A percentile compares a stretch with the other conserved stretches of the same genome.
Conservation (phyloP, 2,329 filamentous ascomycete species). For the Neoarthrinium moseri region DNA sequence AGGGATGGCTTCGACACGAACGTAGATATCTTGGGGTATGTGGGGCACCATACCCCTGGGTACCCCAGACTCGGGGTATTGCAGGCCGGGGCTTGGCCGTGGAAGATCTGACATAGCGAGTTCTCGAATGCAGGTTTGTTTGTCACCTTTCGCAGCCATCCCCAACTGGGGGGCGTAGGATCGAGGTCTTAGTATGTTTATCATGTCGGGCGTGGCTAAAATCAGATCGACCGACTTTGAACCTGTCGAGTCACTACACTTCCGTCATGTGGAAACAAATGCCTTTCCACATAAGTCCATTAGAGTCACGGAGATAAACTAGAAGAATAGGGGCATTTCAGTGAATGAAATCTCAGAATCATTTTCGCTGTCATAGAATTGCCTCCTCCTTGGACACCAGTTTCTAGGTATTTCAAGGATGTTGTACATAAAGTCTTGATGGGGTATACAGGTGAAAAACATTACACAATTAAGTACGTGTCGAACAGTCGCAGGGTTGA, state of each 20-base stretch:
- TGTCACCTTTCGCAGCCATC: no score
- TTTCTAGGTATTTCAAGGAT: background rate
- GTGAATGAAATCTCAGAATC: background rate
- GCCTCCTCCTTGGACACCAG: background rate
- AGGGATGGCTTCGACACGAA: background rate
- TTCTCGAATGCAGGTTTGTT: no score
- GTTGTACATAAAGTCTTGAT: constrained; percentile 4
- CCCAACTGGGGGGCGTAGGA: no score
- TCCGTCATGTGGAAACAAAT: no score
- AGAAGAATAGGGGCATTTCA: background rate
- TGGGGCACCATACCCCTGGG: constrained; percentile 7
- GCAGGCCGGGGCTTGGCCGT: constrained; percentile 5
- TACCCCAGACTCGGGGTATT: constrained; percentile 11
- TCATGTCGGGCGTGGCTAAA: no score
- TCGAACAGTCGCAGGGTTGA: background rate
- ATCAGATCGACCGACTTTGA: no score
- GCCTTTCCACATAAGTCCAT: no score
- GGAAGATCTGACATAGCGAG: no score
- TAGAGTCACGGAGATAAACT: no score
- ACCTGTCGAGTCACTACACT: no score
- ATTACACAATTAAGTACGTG: constrained; percentile 12
- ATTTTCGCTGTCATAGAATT: background rate
- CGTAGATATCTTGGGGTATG: constrained; percentile 7
- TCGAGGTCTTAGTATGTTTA: no score
- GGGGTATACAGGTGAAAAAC: constrained; percentile 13